Percentiles rank a stretch among this genome's conserved stretches.
phyloP scores from a whole-genome alignment of 202 grass and related monocot genomes.

The Elaeis oleifera region DNA sequence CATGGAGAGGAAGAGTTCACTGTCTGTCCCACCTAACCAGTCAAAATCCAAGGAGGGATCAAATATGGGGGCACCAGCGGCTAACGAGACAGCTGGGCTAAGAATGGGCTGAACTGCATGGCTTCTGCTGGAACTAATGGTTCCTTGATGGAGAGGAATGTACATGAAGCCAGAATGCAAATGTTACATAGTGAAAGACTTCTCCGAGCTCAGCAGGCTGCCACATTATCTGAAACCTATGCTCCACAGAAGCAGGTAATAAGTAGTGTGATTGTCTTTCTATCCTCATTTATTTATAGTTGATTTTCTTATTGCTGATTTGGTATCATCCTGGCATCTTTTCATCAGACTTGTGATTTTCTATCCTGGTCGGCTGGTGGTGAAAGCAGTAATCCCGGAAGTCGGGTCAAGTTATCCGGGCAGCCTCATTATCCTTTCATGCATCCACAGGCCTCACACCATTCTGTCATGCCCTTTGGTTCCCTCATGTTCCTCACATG shows the following conservation, averaged over 20 bases:
- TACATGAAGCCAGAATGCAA: constrained; percentile 20
- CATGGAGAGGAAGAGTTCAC: constrained; percentile 25
- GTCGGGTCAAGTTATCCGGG: background rate
- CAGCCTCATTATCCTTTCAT: constrained; percentile 10
- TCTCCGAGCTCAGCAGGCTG: background rate
- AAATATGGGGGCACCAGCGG: background rate
- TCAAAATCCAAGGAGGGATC: constrained; percentile 19
- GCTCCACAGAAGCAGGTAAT: constrained; percentile 9
- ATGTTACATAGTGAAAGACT: background rate
- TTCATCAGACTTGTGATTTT: constrained; percentile 6
- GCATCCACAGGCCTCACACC: constrained; percentile 11
- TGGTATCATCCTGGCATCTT: too few species aligned
- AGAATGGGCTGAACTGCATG: background rate
- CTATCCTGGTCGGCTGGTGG: constrained; percentile 9
- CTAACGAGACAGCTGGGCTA: background rate
- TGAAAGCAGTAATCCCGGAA: constrained; percentile 3
- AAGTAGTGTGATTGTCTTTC: background rate
- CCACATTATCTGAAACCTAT: constrained; percentile 29
- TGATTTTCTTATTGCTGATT: background rate
- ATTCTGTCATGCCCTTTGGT: constrained; percentile 14
- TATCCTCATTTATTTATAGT: background rate
- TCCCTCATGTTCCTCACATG: constrained; percentile 7
- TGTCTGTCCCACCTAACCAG: constrained; percentile 2
- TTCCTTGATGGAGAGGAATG: constrained; percentile 13
- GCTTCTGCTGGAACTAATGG: constrained; percentile 3